Conservation (phyloP, 768 basidiomycete genomes). For the Hericium rajendrae region DNA sequence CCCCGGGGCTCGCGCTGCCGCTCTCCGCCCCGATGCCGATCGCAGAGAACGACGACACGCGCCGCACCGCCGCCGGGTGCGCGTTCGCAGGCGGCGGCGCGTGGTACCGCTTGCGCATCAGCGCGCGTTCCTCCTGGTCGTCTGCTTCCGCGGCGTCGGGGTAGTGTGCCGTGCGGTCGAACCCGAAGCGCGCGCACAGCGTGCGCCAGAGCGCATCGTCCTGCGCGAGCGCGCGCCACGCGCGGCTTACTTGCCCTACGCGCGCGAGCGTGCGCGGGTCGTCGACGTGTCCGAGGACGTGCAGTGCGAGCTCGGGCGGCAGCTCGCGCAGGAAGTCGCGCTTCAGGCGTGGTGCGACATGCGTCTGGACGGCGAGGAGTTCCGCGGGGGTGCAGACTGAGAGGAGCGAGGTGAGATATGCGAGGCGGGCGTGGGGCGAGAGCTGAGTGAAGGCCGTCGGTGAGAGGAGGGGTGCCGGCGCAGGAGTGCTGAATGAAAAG, state of each 20-base stretch:
- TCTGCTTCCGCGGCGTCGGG: background rate
- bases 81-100: background rate
- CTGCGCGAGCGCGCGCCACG: slow-evolving; percentile 12
- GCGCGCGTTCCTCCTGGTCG: background rate
- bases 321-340: slow-evolving; percentile 13
- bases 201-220: slow-evolving; percentile 11
- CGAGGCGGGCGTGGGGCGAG: background rate
- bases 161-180: slow-evolving; percentile 4
- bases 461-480: slow-evolving; percentile 1
- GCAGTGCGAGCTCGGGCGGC: slow-evolving; percentile 12
- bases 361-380: slow-evolving; percentile 9
- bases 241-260: slow-evolving; percentile 10
- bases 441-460: background rate
- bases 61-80: background rate
- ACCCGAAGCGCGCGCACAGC: slow-evolving; percentile 4
- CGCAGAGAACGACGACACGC: background rate
- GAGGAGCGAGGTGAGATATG: slow-evolving; percentile 8
- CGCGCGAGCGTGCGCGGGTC: slow-evolving; percentile 9
- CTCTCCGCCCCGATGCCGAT: too few relatives aligned
- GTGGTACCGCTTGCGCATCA: background rate
- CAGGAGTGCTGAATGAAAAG: slow-evolving; percentile 1
- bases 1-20: background rate
- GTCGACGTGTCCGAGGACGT: slow-evolving; percentile 11
- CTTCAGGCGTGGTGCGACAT: slow-evolving; percentile 12
- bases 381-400: slow-evolving; percentile 9